phyloP scores from a whole-genome alignment of 1,139 yeast species.

The Candida freyschussii region DNA sequence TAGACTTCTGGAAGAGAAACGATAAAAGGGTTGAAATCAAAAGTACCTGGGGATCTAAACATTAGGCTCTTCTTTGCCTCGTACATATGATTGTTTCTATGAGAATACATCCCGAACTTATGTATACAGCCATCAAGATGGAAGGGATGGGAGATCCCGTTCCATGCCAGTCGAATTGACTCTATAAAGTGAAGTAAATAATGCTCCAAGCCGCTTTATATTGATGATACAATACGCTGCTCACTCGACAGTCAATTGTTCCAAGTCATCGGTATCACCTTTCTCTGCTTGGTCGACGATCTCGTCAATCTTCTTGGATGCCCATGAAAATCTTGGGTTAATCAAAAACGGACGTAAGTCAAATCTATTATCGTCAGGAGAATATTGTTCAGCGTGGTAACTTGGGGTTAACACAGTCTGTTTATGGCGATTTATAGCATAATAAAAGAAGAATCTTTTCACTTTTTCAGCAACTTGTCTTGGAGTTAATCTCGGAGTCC shows the following conservation, averaged over 20 bases:
- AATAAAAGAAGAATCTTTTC: constrained; percentile 84
- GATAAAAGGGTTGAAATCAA: constrained; percentile 34
- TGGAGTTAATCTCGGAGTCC: constrained; percentile 84
- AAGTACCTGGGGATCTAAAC: constrained; percentile 33
- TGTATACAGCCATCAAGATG: too few relatives aligned
- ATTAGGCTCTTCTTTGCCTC: too few relatives aligned
- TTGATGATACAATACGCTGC: not conserved
- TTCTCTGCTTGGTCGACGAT: constrained; percentile 52
- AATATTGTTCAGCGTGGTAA: constrained; percentile 95
- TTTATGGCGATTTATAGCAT: constrained; percentile 93
- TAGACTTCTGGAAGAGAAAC: constrained; percentile 52
- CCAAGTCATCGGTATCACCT: constrained; percentile 28
- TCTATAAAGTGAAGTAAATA: too few relatives aligned
- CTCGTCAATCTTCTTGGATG: constrained; percentile 80
- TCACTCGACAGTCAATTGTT: constrained; percentile 40
- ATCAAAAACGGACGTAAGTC: constrained; percentile 92
- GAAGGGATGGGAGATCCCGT: too few relatives aligned
- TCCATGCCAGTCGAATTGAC: too few relatives aligned
- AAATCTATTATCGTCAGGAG: constrained; percentile 96
- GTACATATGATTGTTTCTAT: too few relatives aligned
- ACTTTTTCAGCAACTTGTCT: constrained; percentile 88
- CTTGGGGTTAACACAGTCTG: constrained; percentile 96
- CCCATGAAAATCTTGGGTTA: constrained; percentile 88
- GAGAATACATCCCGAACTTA: too few relatives aligned
- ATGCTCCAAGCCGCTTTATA: too few relatives aligned